Conservation (phyloP, 352 stramenopile species). For the Phytophthora chlamydospora region DNA sequence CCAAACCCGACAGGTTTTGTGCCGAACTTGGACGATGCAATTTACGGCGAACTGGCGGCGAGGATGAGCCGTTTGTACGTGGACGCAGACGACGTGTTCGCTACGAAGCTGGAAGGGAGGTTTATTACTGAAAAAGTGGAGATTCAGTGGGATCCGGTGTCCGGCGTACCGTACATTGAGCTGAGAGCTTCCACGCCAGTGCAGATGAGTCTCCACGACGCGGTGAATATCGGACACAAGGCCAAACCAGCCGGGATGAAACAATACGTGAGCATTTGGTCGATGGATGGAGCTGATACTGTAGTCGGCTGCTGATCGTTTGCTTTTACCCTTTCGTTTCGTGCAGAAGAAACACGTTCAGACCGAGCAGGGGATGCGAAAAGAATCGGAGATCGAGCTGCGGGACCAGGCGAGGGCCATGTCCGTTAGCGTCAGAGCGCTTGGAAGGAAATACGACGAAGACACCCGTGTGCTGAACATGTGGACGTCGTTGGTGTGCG, state of each 20-base stretch:
- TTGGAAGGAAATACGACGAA: constrained; percentile 16
- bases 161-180: constrained; percentile 18
- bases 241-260: neutral
- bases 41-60: constrained; percentile 15
- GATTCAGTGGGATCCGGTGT: constrained; percentile 1
- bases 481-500: constrained; percentile 18
- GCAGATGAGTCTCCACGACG: constrained; percentile 2
- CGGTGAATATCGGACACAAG: neutral
- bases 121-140: constrained; percentile 7
- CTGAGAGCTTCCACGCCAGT: neutral
- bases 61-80: constrained; percentile 14
- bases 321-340: constrained; percentile 4
- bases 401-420: constrained; percentile 2
- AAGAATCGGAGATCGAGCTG: constrained; percentile 14
- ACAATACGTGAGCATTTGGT: constrained; percentile 15
- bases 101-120: neutral
- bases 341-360: constrained; percentile 6
- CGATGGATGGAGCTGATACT: neutral
- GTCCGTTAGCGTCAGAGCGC: constrained; percentile 7
- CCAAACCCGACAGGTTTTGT: constrained; percentile 8
- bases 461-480: constrained; percentile 2
- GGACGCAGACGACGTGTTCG: constrained; percentile 2
- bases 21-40: constrained; percentile 21
- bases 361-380: constrained; percentile 11
- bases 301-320: neutral